These are phyloP conservation scores for Grammothele lineata DNA, from an alignment of 768 basidiomycete species.

Conservation along the genomic window DNA sequence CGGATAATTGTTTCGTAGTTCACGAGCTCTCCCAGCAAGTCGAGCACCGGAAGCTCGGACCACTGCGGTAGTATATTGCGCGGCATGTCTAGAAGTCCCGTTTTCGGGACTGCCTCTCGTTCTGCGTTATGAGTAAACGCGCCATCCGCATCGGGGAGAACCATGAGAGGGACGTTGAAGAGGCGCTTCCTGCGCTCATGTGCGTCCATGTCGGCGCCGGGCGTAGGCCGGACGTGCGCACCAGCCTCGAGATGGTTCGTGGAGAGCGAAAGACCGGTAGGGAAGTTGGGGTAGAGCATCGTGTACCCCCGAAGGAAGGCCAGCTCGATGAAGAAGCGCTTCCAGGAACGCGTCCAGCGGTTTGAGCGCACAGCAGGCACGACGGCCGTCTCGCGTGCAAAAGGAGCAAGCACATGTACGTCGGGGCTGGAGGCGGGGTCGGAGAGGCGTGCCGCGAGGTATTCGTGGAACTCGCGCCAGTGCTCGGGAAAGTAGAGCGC, in stretches of 20 bases:
- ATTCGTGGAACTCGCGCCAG: conserved; percentile 84
- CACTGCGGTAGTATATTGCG: conserved; percentile 46
- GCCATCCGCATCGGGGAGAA: conserved; percentile 29
- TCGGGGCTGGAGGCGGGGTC: conserved; percentile 21
- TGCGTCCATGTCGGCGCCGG: conserved; percentile 28
- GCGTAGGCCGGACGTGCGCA: conserved; percentile 64
- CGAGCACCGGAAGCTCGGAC: conserved; percentile 59
- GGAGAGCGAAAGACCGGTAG: conserved; percentile 66
- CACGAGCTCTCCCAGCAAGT: conserved; percentile 39
- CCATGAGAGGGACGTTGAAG: conserved; percentile 72
- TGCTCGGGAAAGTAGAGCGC: conserved; percentile 87
- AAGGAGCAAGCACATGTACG: no score
- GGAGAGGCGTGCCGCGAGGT: conserved; percentile 69
- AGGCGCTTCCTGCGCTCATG: conserved; percentile 52
- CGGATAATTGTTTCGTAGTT: conserved; percentile 29
- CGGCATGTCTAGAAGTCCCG: conserved; percentile 58
- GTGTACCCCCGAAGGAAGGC: conserved; percentile 76
- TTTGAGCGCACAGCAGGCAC: conserved; percentile 80
- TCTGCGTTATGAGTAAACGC: no score
- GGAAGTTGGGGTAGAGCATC: conserved; percentile 89
- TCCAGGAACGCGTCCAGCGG: conserved; percentile 80
- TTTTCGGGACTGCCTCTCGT: conserved; percentile 15
- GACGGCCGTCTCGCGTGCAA: conserved; percentile 38
- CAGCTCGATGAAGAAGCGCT: conserved; percentile 86
- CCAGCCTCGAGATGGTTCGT: conserved; percentile 90